Evolutionary conservation across 176 grass and related monocot species (phyloP).

Genomic region (Poa annua): DNA sequence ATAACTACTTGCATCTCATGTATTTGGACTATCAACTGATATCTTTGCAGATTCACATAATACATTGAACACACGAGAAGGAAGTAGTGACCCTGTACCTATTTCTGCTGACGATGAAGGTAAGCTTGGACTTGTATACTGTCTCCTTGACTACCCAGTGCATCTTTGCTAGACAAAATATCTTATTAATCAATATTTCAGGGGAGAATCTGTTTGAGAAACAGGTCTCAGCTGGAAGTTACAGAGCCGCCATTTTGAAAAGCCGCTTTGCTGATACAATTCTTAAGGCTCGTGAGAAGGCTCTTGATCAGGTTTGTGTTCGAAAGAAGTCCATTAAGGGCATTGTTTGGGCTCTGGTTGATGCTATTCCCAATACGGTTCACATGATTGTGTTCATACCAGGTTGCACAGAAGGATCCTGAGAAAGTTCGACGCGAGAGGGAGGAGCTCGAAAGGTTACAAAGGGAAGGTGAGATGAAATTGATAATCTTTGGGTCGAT

Average conservation of each 20-base stretch:
- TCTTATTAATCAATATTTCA: conserved; percentile 62
- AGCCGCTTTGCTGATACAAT: conserved; percentile 97
- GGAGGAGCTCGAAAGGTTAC: conserved; percentile 89
- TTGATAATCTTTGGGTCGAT: conserved; percentile 30
- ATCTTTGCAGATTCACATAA: conserved; percentile 58
- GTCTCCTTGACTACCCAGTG: conserved; percentile 48
- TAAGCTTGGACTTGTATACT: conserved; percentile 60
- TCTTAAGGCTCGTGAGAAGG: conserved; percentile 96
- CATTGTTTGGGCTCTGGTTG: conserved; percentile 32
- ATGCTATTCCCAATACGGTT: conserved; percentile 29
- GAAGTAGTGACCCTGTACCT: conserved; percentile 47
- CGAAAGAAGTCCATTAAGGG: conserved; percentile 29
- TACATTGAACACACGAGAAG: conserved; percentile 48
- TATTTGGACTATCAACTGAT: not conserved
- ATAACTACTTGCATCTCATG: conserved; percentile 15
- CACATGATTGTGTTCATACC: conserved; percentile 33
- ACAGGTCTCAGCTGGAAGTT: conserved; percentile 67
- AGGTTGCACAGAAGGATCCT: conserved; percentile 87
- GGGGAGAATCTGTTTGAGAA: conserved; percentile 71
- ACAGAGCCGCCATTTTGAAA: conserved; percentile 80
- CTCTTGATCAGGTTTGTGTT: conserved; percentile 88
- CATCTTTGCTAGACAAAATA: conserved; percentile 40
- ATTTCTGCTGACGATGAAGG: conserved; percentile 70
- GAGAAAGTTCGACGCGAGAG: conserved; percentile 79
- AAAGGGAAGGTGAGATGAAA: conserved; percentile 77